Base-by-base conservation (phyloP, 2,329 filamentous ascomycete genomes). In the Fusarium buharicum region DNA sequence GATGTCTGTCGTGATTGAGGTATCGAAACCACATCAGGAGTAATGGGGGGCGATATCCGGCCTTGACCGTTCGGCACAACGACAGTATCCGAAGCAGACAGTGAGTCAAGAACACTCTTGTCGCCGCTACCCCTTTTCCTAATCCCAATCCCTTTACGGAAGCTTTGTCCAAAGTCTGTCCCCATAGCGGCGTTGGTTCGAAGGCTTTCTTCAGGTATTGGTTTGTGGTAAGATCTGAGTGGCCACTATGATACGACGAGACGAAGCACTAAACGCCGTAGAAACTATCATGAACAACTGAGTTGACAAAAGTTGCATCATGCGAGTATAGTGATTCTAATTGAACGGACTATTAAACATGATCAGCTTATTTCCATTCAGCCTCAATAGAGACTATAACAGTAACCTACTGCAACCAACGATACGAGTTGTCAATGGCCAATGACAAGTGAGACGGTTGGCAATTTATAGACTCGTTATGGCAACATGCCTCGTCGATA, bases 1-100 rank as follows among this genome's bases (percentile, higher is more conserved):
- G 66, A 75, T 44, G 69, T 70, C 62, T 71, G 74, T 54, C 72
- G 76, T 57, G 73, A 72, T 62, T 67, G 72, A 62, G 61, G 62
- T 27, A 65, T 65, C 12, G 60, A 68, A 36, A 62, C 57, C 24
- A 62, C 45, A 43, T 69, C 65, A 49, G 66, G 68, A 36, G 68
- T 64, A 47, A 59, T 57, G 16, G 72, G 68, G 49, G 72, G 65
- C 40, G 73, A 73, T 62, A 72, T 69, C 22, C 68, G 68, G 58
- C 62, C 72, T 64, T 73, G 70, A 67, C 61, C 49, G 27, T 55
- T 56, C 38, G 65, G 59, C 20, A 70, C 52, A 24, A 71, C 34
- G 36, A 63, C 48, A 17, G 66, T 62, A 18, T 67, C 56, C 50
- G 70, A 70, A 49, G 72, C 54, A 31, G 70, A 59, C 36, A 66